Evolutionary conservation across 768 basidiomycete species (phyloP), one percentile per base, ranked within the genome.

Genomic region (Russula brevipes): DNA sequence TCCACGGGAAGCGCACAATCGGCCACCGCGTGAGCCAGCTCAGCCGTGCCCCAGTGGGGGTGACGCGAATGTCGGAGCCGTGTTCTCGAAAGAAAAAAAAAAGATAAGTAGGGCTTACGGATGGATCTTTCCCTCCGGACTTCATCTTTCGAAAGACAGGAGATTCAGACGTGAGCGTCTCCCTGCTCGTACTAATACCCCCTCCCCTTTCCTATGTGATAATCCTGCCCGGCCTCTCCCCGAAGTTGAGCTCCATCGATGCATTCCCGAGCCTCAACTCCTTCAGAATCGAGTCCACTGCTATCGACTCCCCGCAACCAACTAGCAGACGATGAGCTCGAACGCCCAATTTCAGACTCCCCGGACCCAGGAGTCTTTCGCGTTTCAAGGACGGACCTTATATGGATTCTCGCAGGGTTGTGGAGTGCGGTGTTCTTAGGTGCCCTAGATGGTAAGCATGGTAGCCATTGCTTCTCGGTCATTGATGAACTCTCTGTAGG

Each of bases 361-460:
- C 46, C 49, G n/a, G 49, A 56, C 33, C 33, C 59, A 1, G 44
- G 9, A 33, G 45, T 52, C 59, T 12, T 57, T 56, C 35, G 30
- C n/a, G 35, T 61, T 16, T 82, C 86, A 49, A 76, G 72, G 51
- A 56, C 68, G n/a, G 83, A 89, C 66, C 79, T 83, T 66, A 74
- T 75, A 59, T 90, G 88, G 88, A 85, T 91, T 65, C 78, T 93
- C 56, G 79, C 82, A 47, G 90, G 85, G 10, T 76, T 93, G 58
- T 93, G 90, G 90, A 87, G 85, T 67, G 87, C 86, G 45, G 88
- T 93, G 24, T 85, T 94, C 70, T 77, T 94, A 59, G 89, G 88
- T 69, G 90, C 92, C 47, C 81, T 94, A 69, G 91, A 94, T 72
- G 91, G 91, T 88, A 72, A 61, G 79, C 30, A 9, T 50, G 41